Evolutionary conservation across 2,329 filamentous ascomycete species (phyloP), one percentile per base, ranked within the genome.

Genomic region (Arthrobotrys iridis): DNA sequence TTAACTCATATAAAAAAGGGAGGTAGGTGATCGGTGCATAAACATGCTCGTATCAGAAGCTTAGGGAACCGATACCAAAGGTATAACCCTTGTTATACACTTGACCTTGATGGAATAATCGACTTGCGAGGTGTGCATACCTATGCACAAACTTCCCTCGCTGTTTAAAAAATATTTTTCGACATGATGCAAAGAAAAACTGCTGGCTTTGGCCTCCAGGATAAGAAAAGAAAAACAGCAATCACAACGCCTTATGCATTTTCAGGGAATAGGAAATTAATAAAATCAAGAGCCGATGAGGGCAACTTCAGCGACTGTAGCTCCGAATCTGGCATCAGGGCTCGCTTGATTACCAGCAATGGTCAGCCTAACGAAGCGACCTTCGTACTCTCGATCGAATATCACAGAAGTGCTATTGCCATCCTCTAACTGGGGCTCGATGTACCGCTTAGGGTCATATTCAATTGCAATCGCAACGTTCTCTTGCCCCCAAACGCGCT

Each of bases 401-500:
- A 55, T 43, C 26, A 75, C 70, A n/a, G 58, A 48, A 6, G 75
- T 77, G 43, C 64, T 77, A 58, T 77, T 77, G 15, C 75, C 75
- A 15, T 74, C 62, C 13, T 74, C 62, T 15, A 74, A 22, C 13
- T 35, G 50, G 4, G 70, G 70, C 30, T 67, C 55, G 22, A 74
- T 74, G 37, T 74, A 74, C 41, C 62, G 13, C 55, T 74, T 74
- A 5, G 70, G 52, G 40, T 79, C 37, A 33, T 76, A 79, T 0
- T 78, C 78, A 8, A 43, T 62, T 10, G 81, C 76, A 1, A 62
- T 77, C 11, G 66, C 71, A 6, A 81, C 5, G 70, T n/a, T 55
- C 57, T 73, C 48, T n/a, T 75, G 73, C 18, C 72, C 60, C 1
- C 77, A 77, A 43, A 77, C 13, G 84, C 81, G 33, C 79, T 79